Evolutionary conservation across 176 grass and related monocot species (phyloP), one percentile per base, ranked within the genome.

Genomic region (Raddia distichophylla): DNA sequence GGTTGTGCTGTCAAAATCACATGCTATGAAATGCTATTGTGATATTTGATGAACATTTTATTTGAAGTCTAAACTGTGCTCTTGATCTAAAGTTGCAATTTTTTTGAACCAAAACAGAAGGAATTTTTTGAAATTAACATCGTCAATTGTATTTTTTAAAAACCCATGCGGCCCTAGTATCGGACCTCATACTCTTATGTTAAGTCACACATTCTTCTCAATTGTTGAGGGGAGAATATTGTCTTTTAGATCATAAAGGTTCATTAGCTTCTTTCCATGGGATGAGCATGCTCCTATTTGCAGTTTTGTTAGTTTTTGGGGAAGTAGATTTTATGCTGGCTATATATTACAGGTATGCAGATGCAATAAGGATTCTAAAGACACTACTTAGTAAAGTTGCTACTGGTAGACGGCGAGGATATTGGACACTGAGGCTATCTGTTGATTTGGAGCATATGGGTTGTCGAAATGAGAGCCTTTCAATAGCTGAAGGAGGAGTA

Each of bases 401-500:
- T 88, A 84, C 72, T 58, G 86, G 86, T 68, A 90, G 79, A 79
- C 82, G 75, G 27, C 90, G 93, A 78, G 93, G 96, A 73, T 90
- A 99, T 87, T 95, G 93, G 93, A 85, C 80, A 57, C 42, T 93
- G 62, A 93, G 93, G 76, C 77, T 99, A 84, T 99, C 91, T 87
- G 63, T 99, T 84, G 91, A 99, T 86, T 88, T 95, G 86, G 96
- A 95, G 73, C 93, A 99, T 85, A 84, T 85, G 73, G 73, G 55
- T 63, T 51, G 75, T 73, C 62, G 88, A 62, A 93, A 93, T 77
- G 96, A 95, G 60, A 95, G 96, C 69, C 89, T 99, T 55, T 88
- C 79, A 61, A 84, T 89, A 75, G 92, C 92, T 82, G 96, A 99
- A 90, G 86, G 77, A 84, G 92, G 87, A 56, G 60, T 88, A 37